A percentile compares a stretch with the other conserved stretches of the same genome.
Conservation (phyloP, 768 basidiomycete genomes). For the Calocybe gangraenosa region DNA sequence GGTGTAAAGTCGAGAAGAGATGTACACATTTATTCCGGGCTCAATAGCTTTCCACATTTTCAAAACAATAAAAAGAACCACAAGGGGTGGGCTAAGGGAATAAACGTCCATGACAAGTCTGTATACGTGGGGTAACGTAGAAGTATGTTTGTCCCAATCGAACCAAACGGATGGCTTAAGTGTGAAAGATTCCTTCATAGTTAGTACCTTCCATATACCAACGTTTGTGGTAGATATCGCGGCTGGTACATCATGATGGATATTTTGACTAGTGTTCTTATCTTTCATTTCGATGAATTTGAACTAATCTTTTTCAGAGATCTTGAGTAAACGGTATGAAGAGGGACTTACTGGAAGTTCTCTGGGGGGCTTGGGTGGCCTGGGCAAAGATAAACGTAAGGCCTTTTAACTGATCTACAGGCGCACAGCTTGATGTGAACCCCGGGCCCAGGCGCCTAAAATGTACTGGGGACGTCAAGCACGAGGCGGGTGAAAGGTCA, state of each 20-base stretch:
- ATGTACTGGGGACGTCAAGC: no score
- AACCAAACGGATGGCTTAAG: constrained; percentile 3
- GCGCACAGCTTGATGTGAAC: no score
- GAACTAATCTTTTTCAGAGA: no score
- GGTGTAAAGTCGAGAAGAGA: constrained; percentile 11
- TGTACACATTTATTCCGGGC: constrained; percentile 13
- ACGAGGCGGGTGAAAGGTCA: no score
- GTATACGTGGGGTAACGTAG: constrained; percentile 5
- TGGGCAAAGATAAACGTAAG: no score
- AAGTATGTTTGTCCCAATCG: constrained; percentile 11
- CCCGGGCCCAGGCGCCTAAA: no score
- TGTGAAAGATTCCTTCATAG: constrained; percentile 8
- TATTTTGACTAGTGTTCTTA: no score
- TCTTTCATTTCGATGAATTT: no score
- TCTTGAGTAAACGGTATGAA: no score
- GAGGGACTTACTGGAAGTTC: no score
- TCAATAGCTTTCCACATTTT: constrained; percentile 13
- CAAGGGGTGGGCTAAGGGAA: constrained; percentile 9
- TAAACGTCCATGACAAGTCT: constrained; percentile 11
- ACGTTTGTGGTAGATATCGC: background rate
- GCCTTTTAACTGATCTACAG: no score
- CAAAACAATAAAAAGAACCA: constrained; percentile 8
- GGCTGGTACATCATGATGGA: background rate
- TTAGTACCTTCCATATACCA: constrained; percentile 14
- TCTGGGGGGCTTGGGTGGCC: no score